Conservation (phyloP, 495 filamentous ascomycete species). For the Niebla homalea region DNA sequence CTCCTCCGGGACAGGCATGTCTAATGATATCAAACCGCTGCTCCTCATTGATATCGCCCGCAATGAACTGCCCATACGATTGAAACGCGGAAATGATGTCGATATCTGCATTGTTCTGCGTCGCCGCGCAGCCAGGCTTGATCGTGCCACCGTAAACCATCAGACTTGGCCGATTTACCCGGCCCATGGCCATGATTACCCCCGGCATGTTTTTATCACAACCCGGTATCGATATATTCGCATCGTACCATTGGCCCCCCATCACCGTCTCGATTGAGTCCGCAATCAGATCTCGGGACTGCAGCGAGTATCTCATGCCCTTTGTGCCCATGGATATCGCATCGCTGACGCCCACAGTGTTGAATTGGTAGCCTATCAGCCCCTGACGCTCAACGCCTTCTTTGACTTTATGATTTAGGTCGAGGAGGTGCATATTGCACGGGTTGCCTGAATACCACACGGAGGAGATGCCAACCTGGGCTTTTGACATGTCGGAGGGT, state of each 20-base stretch:
- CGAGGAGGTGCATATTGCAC: slow-evolving; percentile 96
- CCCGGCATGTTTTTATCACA: slow-evolving; percentile 99
- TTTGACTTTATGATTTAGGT: slow-evolving; percentile 69
- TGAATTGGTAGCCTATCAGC: slow-evolving; percentile 83
- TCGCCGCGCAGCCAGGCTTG: slow-evolving; percentile 70
- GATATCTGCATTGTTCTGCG: slow-evolving; percentile 60
- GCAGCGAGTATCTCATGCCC: slow-evolving; percentile 90
- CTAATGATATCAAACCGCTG: slow-evolving; percentile 88
- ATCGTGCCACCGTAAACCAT: slow-evolving; percentile 98
- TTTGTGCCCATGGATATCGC: slow-evolving; percentile 45
- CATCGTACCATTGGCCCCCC: slow-evolving; percentile 98
- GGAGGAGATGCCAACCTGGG: slow-evolving; percentile 93
- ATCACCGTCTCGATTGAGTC: slow-evolving; percentile 98
- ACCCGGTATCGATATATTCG: slow-evolving; percentile 94
- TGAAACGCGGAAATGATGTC: slow-evolving; percentile 98
- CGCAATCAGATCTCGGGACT: slow-evolving; percentile 90
- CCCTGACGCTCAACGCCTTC: slow-evolving; percentile 73
- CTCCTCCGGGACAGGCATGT: slow-evolving; percentile 82
- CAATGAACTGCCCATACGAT: slow-evolving; percentile 88
- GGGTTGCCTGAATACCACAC: slow-evolving; percentile 71
- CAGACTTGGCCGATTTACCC: slow-evolving; percentile 80
- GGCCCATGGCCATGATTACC: slow-evolving; percentile 94
- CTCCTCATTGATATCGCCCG: slow-evolving; percentile 82
- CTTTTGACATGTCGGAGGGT: slow-evolving; percentile 77
- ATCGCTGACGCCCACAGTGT: slow-evolving; percentile 86